Conservation (phyloP, 1,139 yeast species). For the Pichia kudriavzevii region DNA sequence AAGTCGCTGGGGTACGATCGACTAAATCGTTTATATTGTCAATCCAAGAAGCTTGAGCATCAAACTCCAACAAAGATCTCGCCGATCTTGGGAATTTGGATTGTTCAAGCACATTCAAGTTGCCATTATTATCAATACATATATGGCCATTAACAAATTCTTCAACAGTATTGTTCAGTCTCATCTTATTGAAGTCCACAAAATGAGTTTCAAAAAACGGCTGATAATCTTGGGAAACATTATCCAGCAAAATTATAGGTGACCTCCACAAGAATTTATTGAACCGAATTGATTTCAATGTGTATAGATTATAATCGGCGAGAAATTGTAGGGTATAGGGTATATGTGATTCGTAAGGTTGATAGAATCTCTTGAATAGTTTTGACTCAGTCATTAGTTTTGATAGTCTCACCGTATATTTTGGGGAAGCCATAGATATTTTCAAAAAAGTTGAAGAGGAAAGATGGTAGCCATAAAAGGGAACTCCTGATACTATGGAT, state of each 20-base stretch:
- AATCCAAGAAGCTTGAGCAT: slow-evolving; percentile 52
- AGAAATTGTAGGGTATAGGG: slow-evolving; percentile 72
- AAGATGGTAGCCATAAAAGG: slow-evolving; percentile 76
- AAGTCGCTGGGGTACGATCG: slow-evolving; percentile 33
- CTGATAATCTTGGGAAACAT: slow-evolving; percentile 9
- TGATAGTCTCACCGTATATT: slow-evolving; percentile 49
- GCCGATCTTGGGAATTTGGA: slow-evolving; percentile 45
- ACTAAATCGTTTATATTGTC: slow-evolving; percentile 42
- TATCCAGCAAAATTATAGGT: slow-evolving; percentile 29
- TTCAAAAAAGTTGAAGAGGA: slow-evolving; percentile 62
- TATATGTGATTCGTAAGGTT: slow-evolving; percentile 72
- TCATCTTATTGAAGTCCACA: slow-evolving; percentile 18
- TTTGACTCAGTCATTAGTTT: slow-evolving; percentile 50
- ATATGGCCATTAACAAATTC: slow-evolving; percentile 12
- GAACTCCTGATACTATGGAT: slow-evolving; percentile 63
- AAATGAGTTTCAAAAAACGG: slow-evolving; percentile 18
- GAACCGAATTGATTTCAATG: slow-evolving; percentile 68
- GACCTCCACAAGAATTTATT: slow-evolving; percentile 32
- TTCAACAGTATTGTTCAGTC: slow-evolving; percentile 17
- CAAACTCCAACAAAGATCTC: slow-evolving; percentile 60
- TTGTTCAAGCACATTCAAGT: slow-evolving; percentile 21
- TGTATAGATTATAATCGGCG: slow-evolving; percentile 75
- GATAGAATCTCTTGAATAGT: slow-evolving; percentile 29
- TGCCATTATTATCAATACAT: too few relatives aligned
- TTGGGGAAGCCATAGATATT: slow-evolving; percentile 59